Conservation (phyloP, 305 asterid genomes). For the Salvia sclarea region DNA sequence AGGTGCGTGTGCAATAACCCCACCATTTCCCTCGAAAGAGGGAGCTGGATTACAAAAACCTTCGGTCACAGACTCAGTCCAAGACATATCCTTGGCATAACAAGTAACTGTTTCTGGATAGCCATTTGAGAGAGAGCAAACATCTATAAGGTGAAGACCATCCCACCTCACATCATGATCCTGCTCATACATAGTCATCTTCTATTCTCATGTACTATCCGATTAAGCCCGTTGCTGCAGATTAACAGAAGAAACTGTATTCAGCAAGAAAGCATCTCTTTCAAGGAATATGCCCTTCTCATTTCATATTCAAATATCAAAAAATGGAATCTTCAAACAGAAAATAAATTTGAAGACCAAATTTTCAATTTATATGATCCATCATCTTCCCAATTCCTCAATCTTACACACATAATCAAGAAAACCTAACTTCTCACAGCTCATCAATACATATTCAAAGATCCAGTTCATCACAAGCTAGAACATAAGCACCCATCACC, state of each 20-base stretch:
- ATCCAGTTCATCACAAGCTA: conserved; percentile 13
- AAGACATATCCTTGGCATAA: conserved; percentile 58
- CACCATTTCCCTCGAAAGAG: conserved; percentile 55
- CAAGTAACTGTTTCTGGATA: conserved; percentile 64
- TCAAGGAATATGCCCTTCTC: neutral
- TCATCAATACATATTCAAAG: neutral
- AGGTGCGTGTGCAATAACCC: conserved; percentile 59
- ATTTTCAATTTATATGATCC: conserved; percentile 10
- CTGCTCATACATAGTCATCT: conserved; percentile 53
- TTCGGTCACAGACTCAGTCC: conserved; percentile 58
- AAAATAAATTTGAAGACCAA: neutral
- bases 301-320: conserved; percentile 10
- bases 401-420: neutral
- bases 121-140: conserved; percentile 62
- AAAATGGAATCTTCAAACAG: neutral
- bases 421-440: conserved; percentile 5
- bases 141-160: conserved; percentile 73
- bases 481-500: conserved; percentile 3
- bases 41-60: conserved; percentile 53
- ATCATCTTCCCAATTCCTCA: conserved; percentile 9
- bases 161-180: conserved; percentile 92
- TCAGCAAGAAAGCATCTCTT: conserved; percentile 7
- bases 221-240: conserved; percentile 21
- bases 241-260: conserved; percentile 7
- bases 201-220: conserved; percentile 27